A percentile compares a stretch with the other conserved stretches of the same genome.
Conservation (phyloP, 139 green algal genomes). For the Zygnema cylindricum region DNA sequence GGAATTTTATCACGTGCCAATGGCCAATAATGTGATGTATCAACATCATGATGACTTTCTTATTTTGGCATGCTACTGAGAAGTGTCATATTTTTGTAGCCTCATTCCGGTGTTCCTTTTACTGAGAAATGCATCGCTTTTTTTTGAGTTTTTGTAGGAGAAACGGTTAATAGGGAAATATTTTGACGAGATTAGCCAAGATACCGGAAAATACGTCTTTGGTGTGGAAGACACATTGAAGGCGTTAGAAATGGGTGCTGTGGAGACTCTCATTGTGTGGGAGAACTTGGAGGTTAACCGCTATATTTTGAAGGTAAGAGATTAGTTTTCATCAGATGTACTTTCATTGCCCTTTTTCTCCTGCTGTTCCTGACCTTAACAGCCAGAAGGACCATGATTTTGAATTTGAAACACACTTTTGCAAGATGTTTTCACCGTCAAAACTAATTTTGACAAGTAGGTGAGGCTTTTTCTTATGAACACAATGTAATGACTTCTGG, state of each 20-base stretch:
- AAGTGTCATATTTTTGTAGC: too few relatives aligned
- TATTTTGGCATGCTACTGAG: too few relatives aligned
- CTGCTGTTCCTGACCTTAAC: too few relatives aligned
- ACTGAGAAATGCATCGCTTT: too few relatives aligned
- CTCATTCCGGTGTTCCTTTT: too few relatives aligned
- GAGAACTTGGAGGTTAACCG: conserved; percentile 86
- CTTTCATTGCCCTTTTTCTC: not conserved
- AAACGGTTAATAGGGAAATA: conserved; percentile 72
- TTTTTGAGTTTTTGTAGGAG: too few relatives aligned
- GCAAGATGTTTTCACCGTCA: not conserved
- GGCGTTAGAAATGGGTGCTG: conserved; percentile 98
- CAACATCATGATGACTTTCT: too few relatives aligned
- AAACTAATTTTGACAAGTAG: not conserved
- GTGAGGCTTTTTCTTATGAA: too few relatives aligned
- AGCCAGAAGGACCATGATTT: not conserved
- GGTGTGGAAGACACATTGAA: conserved; percentile 91
- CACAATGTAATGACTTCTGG: too few relatives aligned
- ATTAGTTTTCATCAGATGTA: not conserved
- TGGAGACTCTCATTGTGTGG: conserved; percentile 98
- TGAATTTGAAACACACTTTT: not conserved
- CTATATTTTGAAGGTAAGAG: conserved; percentile 73
- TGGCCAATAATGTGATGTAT: too few relatives aligned
- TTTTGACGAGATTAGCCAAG: conserved; percentile 98
- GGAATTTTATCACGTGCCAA: too few relatives aligned
- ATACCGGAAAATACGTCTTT: conserved; percentile 94